These are phyloP conservation scores for Ilyonectria mors-panacis DNA, from an alignment of 2,329 filamentous ascomycete species.

Conservation along the genomic window DNA sequence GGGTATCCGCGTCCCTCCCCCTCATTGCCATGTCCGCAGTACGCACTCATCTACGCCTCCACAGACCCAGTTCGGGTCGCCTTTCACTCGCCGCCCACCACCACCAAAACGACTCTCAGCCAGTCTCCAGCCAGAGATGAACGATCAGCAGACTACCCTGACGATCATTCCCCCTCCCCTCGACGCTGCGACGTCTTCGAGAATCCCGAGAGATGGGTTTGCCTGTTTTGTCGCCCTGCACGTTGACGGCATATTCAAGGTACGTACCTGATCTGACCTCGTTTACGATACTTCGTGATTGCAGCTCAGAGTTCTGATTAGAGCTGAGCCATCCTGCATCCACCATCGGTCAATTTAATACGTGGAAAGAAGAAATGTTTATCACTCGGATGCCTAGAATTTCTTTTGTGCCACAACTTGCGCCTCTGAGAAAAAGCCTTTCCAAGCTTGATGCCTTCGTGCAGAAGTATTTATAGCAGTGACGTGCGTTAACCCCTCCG, in stretches of 20 bases:
- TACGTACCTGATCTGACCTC: not conserved
- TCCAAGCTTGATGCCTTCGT: not conserved
- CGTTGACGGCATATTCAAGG: slow-evolving; percentile 20
- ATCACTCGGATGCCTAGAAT: too few relatives aligned
- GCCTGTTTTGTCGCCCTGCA: slow-evolving; percentile 19
- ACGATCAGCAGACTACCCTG: slow-evolving; percentile 36
- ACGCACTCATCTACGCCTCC: not conserved
- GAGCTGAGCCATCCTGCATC: not conserved
- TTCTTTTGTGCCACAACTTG: not conserved
- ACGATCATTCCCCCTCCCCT: slow-evolving; percentile 26
- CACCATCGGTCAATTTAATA: not conserved
- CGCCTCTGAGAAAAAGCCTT: slow-evolving; percentile 4
- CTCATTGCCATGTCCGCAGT: not conserved
- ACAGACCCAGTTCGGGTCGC: not conserved
- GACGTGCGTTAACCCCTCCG: slow-evolving; percentile 14
- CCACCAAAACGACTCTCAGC: slow-evolving; percentile 14
- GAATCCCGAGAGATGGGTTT: slow-evolving; percentile 24
- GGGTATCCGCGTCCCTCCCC: not conserved
- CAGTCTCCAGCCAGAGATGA: slow-evolving; percentile 19
- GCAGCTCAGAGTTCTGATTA: not conserved
- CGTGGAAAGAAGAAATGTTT: not conserved
- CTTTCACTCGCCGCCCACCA: slow-evolving; percentile 22
- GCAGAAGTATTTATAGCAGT: slow-evolving; percentile 3
- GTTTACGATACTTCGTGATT: not conserved
- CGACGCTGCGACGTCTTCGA: slow-evolving; percentile 18